Evolutionary conservation across 345 rosid genomes (phyloP).

Genomic region (Lepidium aucheri): DNA sequence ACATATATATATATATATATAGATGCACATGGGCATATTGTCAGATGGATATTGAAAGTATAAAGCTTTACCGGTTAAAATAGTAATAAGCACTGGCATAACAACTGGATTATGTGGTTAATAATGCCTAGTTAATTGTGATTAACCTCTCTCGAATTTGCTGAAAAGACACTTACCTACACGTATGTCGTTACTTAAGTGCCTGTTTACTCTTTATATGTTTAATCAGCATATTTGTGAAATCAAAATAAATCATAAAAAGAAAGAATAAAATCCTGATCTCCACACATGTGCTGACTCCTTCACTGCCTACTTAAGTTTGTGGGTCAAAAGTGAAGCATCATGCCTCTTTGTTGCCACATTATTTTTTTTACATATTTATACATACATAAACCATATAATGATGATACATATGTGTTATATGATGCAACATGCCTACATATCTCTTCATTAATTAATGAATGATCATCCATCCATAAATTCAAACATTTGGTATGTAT

Average conservation of each 20-base stretch:
- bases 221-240: not conserved
- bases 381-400: too few species aligned
- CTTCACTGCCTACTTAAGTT: not conserved
- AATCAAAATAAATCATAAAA: not conserved
- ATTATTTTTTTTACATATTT: not conserved
- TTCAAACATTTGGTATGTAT: too few species aligned
- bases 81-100: constrained; percentile 3
- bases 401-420: not conserved
- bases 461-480: not conserved
- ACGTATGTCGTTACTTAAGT: not conserved
- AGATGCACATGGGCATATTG: constrained; percentile 19
- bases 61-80: not conserved
- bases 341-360: not conserved
- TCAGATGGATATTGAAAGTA: not conserved
- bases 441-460: not conserved
- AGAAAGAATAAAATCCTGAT: constrained; percentile 3
- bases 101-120: constrained; percentile 7
- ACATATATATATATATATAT: not conserved
- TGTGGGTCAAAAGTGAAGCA: constrained; percentile 16
- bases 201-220: not conserved
- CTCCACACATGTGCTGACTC: constrained; percentile 16
- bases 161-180: constrained; percentile 17
- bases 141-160: constrained; percentile 10
- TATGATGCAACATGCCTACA: not conserved
- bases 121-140: constrained; percentile 24